A percentile compares a stretch with the other conserved stretches of the same genome.
Conservation (phyloP, 176 grass and related monocot genomes). For the Carex littledalei region DNA sequence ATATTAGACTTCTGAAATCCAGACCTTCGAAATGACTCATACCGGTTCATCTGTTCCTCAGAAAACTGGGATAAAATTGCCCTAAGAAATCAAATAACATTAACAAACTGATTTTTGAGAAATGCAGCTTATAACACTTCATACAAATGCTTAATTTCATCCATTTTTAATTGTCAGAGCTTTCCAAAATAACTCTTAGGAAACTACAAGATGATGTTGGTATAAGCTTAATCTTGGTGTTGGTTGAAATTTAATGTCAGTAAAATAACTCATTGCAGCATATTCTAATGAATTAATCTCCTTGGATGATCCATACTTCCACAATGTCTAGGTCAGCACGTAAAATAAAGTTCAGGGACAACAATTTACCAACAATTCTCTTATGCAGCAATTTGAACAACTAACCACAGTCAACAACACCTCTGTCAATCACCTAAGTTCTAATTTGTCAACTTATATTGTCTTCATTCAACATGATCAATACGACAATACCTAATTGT, state of each 20-base stretch:
- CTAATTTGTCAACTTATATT: not conserved
- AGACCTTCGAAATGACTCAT: conserved; percentile 88
- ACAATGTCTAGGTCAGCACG: not conserved
- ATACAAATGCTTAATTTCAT: not conserved
- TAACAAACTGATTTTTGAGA: not conserved
- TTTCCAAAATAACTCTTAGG: not conserved
- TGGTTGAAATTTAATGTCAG: not conserved
- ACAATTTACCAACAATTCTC: not conserved
- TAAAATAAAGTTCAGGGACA: not conserved
- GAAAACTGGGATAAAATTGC: conserved; percentile 89
- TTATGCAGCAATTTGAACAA: not conserved
- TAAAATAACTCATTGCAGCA: not conserved
- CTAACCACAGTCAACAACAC: not conserved
- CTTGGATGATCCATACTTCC: not conserved
- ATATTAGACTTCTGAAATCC: conserved; percentile 99
- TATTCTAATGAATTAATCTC: not conserved
- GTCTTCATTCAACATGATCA: not conserved
- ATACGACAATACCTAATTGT: not conserved
- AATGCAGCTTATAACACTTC: not conserved
- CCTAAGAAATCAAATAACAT: conserved; percentile 36
- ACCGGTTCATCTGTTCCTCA: conserved; percentile 84
- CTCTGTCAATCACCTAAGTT: no score
- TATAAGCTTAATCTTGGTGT: not conserved
- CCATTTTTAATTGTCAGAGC: not conserved
- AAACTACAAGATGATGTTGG: not conserved